phyloP scores from a whole-genome alignment of 1,284 basidiomycete species.

The Naganishia liquefaciens region DNA sequence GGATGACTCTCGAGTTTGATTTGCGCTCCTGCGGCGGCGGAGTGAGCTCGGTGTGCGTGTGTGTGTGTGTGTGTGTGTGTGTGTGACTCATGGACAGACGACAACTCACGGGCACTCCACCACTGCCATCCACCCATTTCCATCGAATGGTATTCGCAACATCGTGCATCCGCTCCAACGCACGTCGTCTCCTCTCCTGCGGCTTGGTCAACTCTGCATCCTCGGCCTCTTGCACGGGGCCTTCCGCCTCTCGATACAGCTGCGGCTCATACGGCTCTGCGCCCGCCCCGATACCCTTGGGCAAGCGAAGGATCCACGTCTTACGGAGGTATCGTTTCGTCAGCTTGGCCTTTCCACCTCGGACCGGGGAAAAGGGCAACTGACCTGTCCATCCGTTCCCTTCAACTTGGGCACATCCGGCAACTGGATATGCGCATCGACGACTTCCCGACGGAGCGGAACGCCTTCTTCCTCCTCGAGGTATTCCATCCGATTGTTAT shows the following conservation, averaged over 20 bases:
- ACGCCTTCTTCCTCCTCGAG: conserved; percentile 44
- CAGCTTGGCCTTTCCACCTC: neutral
- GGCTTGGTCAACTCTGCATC: conserved; percentile 38
- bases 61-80: too few species aligned
- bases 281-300: conserved; percentile 49
- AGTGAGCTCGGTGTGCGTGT: too few species aligned
- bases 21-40: conserved; percentile 38
- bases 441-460: conserved; percentile 38
- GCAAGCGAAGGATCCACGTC: conserved; percentile 50
- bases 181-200: conserved; percentile 39
- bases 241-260: conserved; percentile 39
- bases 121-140: conserved; percentile 48
- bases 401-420: conserved; percentile 46
- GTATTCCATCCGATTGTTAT: conserved; percentile 48
- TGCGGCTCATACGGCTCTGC: conserved; percentile 49
- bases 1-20: conserved; percentile 50
- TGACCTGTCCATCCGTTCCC: conserved; percentile 50
- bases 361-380: conserved; percentile 28
- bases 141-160: conserved; percentile 53
- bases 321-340: conserved; percentile 28
- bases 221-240: conserved; percentile 33
- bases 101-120: conserved; percentile 44
- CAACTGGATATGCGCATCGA: conserved; percentile 42
- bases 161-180: conserved; percentile 49
- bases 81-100: too few species aligned